phyloP scores from a whole-genome alignment of 805 yeast genomes.

The Metschnikowia gelsemii region DNA sequence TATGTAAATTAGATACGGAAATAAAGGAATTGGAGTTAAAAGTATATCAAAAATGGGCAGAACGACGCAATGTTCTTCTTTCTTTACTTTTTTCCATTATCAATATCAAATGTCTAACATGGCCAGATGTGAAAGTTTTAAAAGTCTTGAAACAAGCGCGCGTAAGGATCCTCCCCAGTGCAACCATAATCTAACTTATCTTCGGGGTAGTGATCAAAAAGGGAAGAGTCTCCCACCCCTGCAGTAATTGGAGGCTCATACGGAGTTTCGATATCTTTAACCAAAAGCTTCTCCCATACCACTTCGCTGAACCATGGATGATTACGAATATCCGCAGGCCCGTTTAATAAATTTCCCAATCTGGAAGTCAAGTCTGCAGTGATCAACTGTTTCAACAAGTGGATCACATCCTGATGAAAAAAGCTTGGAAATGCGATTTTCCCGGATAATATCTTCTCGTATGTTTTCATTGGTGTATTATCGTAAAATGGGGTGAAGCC shows the following conservation, averaged over 20 bases:
- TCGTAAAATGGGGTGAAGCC: constrained; percentile 65
- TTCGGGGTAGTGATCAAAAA: constrained; percentile 46
- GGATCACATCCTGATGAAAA: constrained; percentile 54
- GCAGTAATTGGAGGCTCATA: constrained; percentile 64
- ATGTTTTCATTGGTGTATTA: constrained; percentile 62
- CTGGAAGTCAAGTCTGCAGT: constrained; percentile 56
- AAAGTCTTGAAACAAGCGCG: constrained; percentile 36
- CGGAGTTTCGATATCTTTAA: constrained; percentile 60
- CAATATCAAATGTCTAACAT: not conserved
- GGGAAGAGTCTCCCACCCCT: constrained; percentile 59
- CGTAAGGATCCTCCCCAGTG: constrained; percentile 40
- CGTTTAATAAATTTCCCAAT: constrained; percentile 57
- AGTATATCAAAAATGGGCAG: not conserved
- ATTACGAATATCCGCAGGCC: constrained; percentile 54
- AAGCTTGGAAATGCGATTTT: constrained; percentile 53
- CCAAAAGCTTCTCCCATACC: constrained; percentile 56
- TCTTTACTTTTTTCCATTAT: not conserved
- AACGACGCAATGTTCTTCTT: not conserved
- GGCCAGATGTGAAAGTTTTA: constrained; percentile 13
- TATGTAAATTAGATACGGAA: constrained; percentile 7
- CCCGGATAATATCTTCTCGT: constrained; percentile 57
- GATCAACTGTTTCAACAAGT: constrained; percentile 50
- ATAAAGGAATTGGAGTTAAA: constrained; percentile 6
- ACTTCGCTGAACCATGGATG: constrained; percentile 63
- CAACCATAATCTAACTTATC: constrained; percentile 42